These are phyloP conservation scores for Venturia carpophila DNA, from an alignment of 2,329 filamentous ascomycete genomes.

Conservation along the genomic window DNA sequence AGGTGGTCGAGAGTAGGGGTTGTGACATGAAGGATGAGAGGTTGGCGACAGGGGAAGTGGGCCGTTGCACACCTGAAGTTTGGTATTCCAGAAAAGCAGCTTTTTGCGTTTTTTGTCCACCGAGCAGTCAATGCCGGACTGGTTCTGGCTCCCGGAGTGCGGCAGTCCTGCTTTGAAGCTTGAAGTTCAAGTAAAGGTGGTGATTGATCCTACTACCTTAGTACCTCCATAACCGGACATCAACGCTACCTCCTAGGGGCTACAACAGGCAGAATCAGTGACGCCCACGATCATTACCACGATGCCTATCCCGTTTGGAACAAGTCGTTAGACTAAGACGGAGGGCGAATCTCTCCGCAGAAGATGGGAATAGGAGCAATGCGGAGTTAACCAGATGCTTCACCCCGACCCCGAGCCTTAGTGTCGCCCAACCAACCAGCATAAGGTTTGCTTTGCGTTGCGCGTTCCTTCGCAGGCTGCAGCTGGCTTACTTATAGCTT, in stretches of 20 bases:
- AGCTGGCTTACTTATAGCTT: slow-evolving; percentile 2
- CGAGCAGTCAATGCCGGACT: too few relatives aligned
- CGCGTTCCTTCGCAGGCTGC: neutral
- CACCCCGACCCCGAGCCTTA: neutral
- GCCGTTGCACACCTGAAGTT: neutral
- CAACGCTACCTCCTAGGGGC: neutral
- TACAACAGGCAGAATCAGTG: slow-evolving; percentile 8
- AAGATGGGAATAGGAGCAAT: slow-evolving; percentile 10
- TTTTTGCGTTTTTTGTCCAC: neutral
- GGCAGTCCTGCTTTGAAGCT: neutral
- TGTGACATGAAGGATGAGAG: neutral
- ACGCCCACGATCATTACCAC: neutral
- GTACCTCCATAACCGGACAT: too few relatives aligned
- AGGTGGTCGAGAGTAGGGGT: neutral
- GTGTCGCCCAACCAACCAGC: neutral
- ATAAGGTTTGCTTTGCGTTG: neutral
- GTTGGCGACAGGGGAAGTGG: neutral
- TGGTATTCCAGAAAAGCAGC: neutral
- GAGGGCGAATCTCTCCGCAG: neutral
- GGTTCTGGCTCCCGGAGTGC: too few relatives aligned
- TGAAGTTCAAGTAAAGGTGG: neutral
- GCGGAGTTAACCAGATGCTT: neutral
- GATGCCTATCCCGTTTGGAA: neutral
- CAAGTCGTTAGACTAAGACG: neutral
- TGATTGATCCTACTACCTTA: too few relatives aligned